Conservation (phyloP, 192 early-diverging fungal species). For the Podila minutissima region DNA sequence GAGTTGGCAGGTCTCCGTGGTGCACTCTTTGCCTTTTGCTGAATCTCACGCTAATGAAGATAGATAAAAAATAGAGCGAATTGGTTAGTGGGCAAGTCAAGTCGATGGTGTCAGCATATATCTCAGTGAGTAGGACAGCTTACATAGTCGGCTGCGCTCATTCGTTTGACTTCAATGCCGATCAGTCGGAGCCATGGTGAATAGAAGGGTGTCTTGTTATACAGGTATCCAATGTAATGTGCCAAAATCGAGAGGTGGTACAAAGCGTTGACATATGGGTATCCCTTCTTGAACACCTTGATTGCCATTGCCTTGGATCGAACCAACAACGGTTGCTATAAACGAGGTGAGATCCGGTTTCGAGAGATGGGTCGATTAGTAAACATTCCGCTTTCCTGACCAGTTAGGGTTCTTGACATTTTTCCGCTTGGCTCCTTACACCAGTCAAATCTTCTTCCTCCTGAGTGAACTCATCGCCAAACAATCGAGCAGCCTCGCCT, state of each 20-base stretch:
- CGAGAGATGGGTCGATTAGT: neutral
- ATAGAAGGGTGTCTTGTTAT: constrained; percentile 83
- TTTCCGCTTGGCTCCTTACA: constrained; percentile 3
- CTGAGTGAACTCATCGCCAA: constrained; percentile 65
- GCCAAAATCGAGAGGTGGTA: constrained; percentile 72
- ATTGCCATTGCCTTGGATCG: constrained; percentile 33
- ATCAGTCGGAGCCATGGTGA: constrained; percentile 87
- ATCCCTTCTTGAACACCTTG: constrained; percentile 56
- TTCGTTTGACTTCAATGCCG: constrained; percentile 80
- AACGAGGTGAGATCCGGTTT: neutral
- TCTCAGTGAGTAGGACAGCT: constrained; percentile 1
- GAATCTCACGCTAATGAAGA: constrained; percentile 55
- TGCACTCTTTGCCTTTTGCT: constrained; percentile 47
- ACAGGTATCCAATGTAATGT: constrained; percentile 87
- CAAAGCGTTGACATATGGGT: constrained; percentile 77
- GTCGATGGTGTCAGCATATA: neutral
- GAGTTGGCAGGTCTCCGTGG: constrained; percentile 27
- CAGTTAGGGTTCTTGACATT: neutral
- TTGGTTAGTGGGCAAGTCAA: neutral
- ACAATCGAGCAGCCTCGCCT: constrained; percentile 69
- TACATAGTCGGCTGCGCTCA: constrained; percentile 87
- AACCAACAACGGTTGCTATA: constrained; percentile 29
- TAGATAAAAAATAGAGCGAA: neutral
- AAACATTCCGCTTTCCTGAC: constrained; percentile 25
- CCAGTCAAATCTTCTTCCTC: constrained; percentile 51